Evolutionary conservation across 768 basidiomycete species (phyloP), one percentile per base, ranked within the genome.

Genomic region (Gelatoporia subvermispora): DNA sequence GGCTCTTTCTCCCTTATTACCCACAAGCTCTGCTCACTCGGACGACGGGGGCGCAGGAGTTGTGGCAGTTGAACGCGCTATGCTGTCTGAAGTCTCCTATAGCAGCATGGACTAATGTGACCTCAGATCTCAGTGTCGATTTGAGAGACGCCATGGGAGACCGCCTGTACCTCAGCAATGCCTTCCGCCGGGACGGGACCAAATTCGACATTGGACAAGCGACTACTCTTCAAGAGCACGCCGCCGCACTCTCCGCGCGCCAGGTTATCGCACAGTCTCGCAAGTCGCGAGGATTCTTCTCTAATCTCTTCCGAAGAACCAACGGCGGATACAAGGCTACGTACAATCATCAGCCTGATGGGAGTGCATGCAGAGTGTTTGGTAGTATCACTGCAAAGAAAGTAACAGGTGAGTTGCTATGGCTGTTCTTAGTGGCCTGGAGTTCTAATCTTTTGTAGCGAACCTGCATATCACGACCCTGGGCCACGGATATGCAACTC

Each of bases 391-490:
- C 70, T 10, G 88, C 93, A 7, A 96, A 93, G 68, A 88, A 89
- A 54, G 93, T 96, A 0, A 96, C 92, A 23, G 91, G 88, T 84
- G 47, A 48, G 71, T 49, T 2, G 21, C 21, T 9, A 8, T 31
- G 8, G 15, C 11, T 24, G 13, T 8, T 25, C 2, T 22, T 17
- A 36, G 9, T 40, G 24, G 45, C 5, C 37, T 10, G 25, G 10
- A 15, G 5, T 13, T 31, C 28, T 31, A 13, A 31, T 13, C 7
- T 31, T 18, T 41, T 20, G 34, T 23, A 85, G 89, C 87, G 4
- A 99, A 99, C 62, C 65, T 99, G 45, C 95, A 99, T 60, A 78
- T 99, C 37, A 99, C 95, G 2, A 92, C 92, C 0, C 74, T 94
- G 8, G 95, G 95, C 0, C 95, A 99, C 65, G 95, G 95, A 20